These are phyloP conservation scores for Coemansia sp. DNA, from an alignment of 192 early-diverging fungal genomes.

Conservation along the genomic window DNA sequence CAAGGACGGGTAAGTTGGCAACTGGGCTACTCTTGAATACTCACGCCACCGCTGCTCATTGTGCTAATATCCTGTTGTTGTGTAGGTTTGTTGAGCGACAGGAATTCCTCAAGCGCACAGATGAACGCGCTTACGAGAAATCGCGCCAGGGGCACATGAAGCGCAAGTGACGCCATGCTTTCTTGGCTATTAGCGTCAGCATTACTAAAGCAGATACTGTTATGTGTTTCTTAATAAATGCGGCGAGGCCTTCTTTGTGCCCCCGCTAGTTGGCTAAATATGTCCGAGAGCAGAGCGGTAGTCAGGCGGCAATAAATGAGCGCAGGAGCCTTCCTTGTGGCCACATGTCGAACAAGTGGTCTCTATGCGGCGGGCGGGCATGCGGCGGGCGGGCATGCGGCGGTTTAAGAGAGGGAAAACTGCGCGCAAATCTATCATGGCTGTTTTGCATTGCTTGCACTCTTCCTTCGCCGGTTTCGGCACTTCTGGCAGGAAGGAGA, in stretches of 20 bases:
- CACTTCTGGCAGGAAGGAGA: background rate
- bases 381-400: too few relatives aligned
- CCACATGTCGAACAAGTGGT: background rate
- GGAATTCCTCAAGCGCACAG: slow-evolving; percentile 43
- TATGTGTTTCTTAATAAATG: background rate
- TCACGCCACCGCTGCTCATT: background rate
- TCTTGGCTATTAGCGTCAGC: background rate
- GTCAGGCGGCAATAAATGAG: background rate
- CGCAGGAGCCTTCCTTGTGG: background rate
- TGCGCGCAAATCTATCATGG: background rate
- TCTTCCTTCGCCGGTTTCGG: background rate
- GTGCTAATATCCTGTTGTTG: background rate
- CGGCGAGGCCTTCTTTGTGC: background rate
- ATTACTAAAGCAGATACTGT: slow-evolving; percentile 1
- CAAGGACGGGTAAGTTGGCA: slow-evolving; percentile 44
- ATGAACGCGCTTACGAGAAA: slow-evolving; percentile 41
- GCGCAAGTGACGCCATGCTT: slow-evolving; percentile 13
- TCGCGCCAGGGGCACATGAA: slow-evolving; percentile 7
- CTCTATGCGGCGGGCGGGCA: background rate
- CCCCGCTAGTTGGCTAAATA: background rate
- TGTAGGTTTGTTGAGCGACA: slow-evolving; percentile 47
- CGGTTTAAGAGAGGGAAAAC: background rate
- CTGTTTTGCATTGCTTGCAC: background rate
- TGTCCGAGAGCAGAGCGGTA: background rate
- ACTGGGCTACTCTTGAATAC: background rate